Conservation (phyloP, 805 yeast species). For the Yarrowia osloensis region DNA sequence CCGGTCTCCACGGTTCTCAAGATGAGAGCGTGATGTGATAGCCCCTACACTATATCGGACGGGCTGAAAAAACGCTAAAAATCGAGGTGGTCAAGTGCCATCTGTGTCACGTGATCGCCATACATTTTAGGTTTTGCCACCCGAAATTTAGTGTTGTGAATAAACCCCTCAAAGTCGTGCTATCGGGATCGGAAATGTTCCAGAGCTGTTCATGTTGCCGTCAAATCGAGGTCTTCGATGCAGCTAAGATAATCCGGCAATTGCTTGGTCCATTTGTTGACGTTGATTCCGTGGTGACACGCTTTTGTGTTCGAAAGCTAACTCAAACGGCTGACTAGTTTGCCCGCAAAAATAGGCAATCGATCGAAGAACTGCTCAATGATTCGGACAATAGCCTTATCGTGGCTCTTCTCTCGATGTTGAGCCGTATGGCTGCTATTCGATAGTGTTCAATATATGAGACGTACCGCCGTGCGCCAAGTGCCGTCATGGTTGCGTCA, state of each 20-base stretch:
- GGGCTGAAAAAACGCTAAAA: background rate
- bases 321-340: background rate
- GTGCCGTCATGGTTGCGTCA: background rate
- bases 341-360: background rate
- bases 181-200: background rate
- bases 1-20: constrained; percentile 30
- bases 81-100: background rate
- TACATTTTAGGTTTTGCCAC: background rate
- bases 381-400: background rate
- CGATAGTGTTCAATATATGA: background rate
- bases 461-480: constrained; percentile 1
- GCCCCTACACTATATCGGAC: constrained; percentile 30
- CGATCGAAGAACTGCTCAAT: constrained; percentile 1
- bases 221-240: no score
- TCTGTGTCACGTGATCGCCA: background rate
- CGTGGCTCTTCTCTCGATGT: background rate
- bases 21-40: constrained; percentile 30
- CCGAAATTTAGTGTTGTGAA: background rate
- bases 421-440: background rate
- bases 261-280: background rate
- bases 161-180: background rate
- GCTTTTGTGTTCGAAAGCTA: background rate
- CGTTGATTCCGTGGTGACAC: background rate
- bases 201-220: no score
- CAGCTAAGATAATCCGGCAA: background rate